These are phyloP conservation scores for Malus orientalis DNA, from an alignment of 306 rosid species.

Conservation along the genomic window DNA sequence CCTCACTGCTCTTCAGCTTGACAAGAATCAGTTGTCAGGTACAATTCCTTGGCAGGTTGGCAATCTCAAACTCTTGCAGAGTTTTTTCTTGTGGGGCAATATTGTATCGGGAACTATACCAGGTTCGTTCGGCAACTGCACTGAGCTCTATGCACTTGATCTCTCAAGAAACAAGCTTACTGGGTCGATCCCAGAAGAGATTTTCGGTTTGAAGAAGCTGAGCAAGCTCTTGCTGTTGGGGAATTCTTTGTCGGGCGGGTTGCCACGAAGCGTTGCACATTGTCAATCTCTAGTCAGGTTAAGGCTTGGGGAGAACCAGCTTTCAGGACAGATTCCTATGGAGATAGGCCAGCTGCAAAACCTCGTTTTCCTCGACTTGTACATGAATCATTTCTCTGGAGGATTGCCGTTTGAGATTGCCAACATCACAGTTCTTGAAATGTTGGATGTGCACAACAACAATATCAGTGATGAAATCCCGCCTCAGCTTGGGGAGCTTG, in stretches of 20 bases:
- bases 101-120: conserved; percentile 80
- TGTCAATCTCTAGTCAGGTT: conserved; percentile 78
- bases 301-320: conserved; percentile 90
- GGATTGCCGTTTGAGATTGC: conserved; percentile 72
- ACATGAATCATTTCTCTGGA: conserved; percentile 84
- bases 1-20: conserved; percentile 83
- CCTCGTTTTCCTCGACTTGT: conserved; percentile 88
- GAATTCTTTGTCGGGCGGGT: conserved; percentile 65
- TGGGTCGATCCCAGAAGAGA: conserved; percentile 84
- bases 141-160: conserved; percentile 86
- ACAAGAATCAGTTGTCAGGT: conserved; percentile 88
- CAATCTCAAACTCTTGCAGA: conserved; percentile 54
- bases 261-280: conserved; percentile 60
- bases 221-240: conserved; percentile 96
- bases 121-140: conserved; percentile 79
- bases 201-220: conserved; percentile 80
- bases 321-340: conserved; percentile 77
- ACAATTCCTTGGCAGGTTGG: conserved; percentile 78
- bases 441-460: conserved; percentile 78
- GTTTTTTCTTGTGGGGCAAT: conserved; percentile 92
- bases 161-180: conserved; percentile 90
- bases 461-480: conserved; percentile 72
- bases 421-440: conserved; percentile 83
- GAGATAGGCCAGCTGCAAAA: conserved; percentile 81
- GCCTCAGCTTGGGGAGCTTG: conserved; percentile 62